These are phyloP conservation scores for Erysimum pusillum DNA, from an alignment of 441 rosid species.

Conservation along the genomic window DNA sequence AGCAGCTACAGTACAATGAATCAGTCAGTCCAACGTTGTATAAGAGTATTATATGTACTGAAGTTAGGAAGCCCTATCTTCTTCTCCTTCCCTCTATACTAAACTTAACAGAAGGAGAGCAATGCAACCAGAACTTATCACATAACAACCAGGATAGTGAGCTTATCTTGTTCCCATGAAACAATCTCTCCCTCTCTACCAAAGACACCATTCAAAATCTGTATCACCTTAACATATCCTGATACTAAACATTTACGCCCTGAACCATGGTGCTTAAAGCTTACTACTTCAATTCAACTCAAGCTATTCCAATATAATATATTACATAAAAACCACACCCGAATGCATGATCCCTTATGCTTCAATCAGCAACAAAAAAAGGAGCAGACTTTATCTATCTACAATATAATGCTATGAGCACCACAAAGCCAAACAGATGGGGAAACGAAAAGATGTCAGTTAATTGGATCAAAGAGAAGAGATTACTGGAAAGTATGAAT, in stretches of 20 bases:
- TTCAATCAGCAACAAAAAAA: conserved; percentile 3
- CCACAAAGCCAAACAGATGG: background rate
- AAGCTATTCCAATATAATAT: background rate
- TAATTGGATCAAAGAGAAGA: background rate
- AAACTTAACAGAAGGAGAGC: background rate
- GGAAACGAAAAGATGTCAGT: background rate
- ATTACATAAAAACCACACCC: background rate
- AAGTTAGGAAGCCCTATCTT: background rate
- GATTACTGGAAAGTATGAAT: background rate
- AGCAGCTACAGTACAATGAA: background rate
- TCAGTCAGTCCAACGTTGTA: background rate
- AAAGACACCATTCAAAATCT: background rate
- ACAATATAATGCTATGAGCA: background rate
- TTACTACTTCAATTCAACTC: conserved; percentile 4
- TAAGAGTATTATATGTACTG: background rate
- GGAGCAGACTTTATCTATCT: background rate
- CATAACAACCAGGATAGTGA: background rate
- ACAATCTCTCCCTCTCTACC: conserved; percentile 6
- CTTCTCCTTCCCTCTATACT: conserved; percentile 2
- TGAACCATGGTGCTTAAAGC: background rate
- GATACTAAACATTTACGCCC: background rate
- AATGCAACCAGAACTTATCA: conserved; percentile 2
- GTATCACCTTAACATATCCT: background rate
- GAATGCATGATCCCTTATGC: background rate
- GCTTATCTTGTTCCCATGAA: background rate